Conservation (phyloP, 73 alveolate species). For the Symbiodinium natans region DNA sequence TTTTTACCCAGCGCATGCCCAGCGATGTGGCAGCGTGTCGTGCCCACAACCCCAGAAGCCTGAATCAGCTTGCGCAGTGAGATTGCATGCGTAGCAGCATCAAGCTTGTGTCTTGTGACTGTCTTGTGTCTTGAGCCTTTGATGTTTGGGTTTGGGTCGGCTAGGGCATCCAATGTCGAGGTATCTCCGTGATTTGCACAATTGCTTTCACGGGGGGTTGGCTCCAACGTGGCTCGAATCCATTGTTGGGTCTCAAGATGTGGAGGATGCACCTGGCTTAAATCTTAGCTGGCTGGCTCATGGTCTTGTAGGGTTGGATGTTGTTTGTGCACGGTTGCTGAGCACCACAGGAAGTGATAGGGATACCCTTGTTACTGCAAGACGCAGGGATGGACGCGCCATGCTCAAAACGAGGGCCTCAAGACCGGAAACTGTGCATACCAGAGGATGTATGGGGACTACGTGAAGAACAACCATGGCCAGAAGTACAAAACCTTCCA, state of each 20-base stretch:
- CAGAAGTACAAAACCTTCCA: conserved; percentile 34
- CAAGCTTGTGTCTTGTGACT: too few relatives aligned
- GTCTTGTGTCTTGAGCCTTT: too few relatives aligned
- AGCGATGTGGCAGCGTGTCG: conserved; percentile 2
- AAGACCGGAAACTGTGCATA: neutral
- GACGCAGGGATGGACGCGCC: conserved; percentile 16
- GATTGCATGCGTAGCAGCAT: too few relatives aligned
- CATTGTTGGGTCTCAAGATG: neutral
- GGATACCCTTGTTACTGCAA: neutral
- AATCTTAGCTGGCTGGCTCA: neutral
- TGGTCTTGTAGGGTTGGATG: neutral
- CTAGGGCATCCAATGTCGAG: too few relatives aligned
- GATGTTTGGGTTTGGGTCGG: too few relatives aligned
- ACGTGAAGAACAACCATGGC: neutral
- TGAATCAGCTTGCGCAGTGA: too few relatives aligned
- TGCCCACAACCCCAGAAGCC: too few relatives aligned
- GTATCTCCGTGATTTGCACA: conserved; percentile 32
- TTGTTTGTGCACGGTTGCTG: neutral
- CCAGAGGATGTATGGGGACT: neutral
- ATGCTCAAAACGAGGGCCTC: neutral
- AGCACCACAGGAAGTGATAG: neutral
- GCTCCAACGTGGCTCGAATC: neutral
- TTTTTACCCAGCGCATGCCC: neutral
- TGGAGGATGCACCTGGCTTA: neutral
- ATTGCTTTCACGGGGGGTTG: conserved; percentile 32